These are phyloP conservation scores for Phoma sp. DNA, from an alignment of 2,329 filamentous ascomycete genomes.

Conservation along the genomic window DNA sequence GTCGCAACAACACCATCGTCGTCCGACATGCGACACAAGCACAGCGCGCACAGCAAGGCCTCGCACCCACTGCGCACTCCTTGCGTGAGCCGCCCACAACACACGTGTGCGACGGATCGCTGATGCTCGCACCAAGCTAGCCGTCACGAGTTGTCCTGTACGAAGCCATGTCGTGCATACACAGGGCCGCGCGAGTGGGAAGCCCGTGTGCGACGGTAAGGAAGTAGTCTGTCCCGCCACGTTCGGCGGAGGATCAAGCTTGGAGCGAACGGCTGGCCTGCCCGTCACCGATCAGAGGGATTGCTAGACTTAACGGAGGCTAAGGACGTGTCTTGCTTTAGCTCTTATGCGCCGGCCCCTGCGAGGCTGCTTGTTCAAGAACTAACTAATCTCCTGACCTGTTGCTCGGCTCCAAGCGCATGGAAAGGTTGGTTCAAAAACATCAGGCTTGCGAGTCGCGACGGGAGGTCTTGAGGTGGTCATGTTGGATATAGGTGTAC, in stretches of 20 bases:
- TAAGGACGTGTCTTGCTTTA: conserved; percentile 14
- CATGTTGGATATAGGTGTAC: conserved; percentile 35
- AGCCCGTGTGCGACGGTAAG: conserved; percentile 26
- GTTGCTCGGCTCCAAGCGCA: conserved; percentile 8
- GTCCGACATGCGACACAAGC: conserved; percentile 16
- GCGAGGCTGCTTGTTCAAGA: conserved; percentile 13
- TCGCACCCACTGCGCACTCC: conserved; percentile 10
- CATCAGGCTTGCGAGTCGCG: conserved; percentile 28
- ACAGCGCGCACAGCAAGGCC: conserved; percentile 16
- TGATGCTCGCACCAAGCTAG: conserved; percentile 21
- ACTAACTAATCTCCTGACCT: conserved; percentile 11
- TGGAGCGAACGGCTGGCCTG: conserved; percentile 12
- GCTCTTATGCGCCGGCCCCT: conserved; percentile 15
- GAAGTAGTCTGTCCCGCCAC: conserved; percentile 34
- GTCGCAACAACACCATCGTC: conserved; percentile 3
- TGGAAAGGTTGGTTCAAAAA: conserved; percentile 5
- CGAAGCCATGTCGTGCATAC: conserved; percentile 31
- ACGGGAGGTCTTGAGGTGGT: not conserved
- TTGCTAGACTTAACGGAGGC: conserved; percentile 13
- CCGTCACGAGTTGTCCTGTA: conserved; percentile 17
- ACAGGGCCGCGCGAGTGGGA: conserved; percentile 28
- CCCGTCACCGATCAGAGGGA: conserved; percentile 8
- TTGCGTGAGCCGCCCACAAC: conserved; percentile 15
- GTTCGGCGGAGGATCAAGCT: conserved; percentile 31
- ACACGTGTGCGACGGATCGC: conserved; percentile 22